phyloP scores from a whole-genome alignment of 208 protist species.

The Trypanosoma boissoni region DNA sequence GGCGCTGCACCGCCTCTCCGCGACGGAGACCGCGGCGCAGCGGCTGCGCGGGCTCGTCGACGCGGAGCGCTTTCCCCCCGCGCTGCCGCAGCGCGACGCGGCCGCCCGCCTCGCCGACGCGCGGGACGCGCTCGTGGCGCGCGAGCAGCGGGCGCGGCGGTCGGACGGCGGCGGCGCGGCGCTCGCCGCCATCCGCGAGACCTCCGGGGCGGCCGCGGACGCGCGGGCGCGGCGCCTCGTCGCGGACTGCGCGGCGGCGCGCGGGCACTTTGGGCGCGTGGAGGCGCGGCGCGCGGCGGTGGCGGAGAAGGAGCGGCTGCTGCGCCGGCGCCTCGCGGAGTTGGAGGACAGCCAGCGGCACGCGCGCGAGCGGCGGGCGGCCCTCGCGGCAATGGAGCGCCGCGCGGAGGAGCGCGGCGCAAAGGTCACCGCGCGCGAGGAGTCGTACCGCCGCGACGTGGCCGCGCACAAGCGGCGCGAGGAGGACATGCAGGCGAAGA shows the following conservation, averaged over 20 bases:
- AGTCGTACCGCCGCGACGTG: constrained; percentile 31
- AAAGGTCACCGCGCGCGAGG: constrained; percentile 35
- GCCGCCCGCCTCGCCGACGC: constrained; percentile 25
- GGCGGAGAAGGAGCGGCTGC: constrained; percentile 35
- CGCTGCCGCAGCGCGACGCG: constrained; percentile 47
- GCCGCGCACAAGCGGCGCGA: constrained; percentile 52
- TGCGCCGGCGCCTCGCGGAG: constrained; percentile 44
- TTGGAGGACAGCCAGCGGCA: constrained; percentile 45
- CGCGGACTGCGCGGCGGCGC: constrained; percentile 29
- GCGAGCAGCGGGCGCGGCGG: constrained; percentile 37
- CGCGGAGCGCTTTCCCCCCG: constrained; percentile 19
- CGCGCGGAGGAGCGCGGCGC: constrained; percentile 27
- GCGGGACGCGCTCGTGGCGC: constrained; percentile 35
- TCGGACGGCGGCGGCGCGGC: constrained; percentile 19
- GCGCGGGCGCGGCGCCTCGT: constrained; percentile 25
- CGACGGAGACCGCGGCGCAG: constrained; percentile 14
- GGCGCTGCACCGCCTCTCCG: constrained; percentile 27
- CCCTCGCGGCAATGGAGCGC: constrained; percentile 36
- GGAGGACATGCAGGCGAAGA: constrained; percentile 39
- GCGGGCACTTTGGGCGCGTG: constrained; percentile 35
- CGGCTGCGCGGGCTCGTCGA: constrained; percentile 21
- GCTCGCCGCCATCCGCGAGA: constrained; percentile 31
- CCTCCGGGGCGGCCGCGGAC: constrained; percentile 23
- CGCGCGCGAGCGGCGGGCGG: constrained; percentile 32
- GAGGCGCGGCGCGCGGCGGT: constrained; percentile 46